These are phyloP conservation scores for Globisporangium viniferum DNA, from an alignment of 352 stramenopile species.

Conservation along the genomic window DNA sequence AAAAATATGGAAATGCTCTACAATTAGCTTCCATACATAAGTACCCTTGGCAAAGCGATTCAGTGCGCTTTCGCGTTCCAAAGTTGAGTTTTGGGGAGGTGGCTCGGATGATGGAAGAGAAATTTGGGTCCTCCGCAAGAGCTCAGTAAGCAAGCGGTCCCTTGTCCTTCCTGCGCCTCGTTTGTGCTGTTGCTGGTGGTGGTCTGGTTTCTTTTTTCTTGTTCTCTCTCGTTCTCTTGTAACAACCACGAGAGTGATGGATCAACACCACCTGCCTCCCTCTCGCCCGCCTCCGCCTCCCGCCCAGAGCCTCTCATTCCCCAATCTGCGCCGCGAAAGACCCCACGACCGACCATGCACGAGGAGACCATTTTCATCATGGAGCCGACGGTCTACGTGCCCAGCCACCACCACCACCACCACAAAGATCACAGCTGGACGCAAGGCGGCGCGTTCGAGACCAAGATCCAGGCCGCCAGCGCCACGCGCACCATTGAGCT, in stretches of 20 bases:
- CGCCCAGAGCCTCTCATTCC: neutral
- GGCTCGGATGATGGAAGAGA: neutral
- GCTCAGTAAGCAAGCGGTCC: neutral
- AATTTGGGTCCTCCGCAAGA: neutral
- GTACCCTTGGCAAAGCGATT: neutral
- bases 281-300: neutral
- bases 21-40: neutral
- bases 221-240: slow-evolving; percentile 1
- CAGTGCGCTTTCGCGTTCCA: neutral
- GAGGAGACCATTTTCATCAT: slow-evolving; percentile 1
- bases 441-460: neutral
- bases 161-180: neutral
- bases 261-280: slow-evolving; percentile 2
- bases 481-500: neutral
- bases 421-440: neutral
- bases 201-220: slow-evolving; percentile 8
- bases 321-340: slow-evolving; percentile 9
- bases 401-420: neutral
- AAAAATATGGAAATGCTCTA: neutral
- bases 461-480: neutral
- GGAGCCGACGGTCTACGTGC: neutral
- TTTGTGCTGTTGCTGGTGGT: neutral
- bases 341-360: neutral
- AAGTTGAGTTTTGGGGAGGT: neutral
- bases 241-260: neutral